phyloP scores from a whole-genome alignment of 768 basidiomycete species.

The Phlebiopsis gigantea region DNA sequence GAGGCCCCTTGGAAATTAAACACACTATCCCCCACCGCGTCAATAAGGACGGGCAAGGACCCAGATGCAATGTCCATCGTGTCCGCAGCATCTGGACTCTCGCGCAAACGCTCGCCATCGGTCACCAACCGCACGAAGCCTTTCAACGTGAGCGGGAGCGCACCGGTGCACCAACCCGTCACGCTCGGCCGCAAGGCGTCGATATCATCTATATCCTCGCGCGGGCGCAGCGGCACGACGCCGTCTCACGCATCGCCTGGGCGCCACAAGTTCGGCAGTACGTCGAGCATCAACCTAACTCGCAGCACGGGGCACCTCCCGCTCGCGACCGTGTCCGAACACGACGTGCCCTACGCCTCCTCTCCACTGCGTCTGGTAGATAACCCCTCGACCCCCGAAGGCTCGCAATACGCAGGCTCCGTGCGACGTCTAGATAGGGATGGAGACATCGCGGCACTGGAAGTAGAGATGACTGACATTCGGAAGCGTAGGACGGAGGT shows the following conservation, averaged over 20 bases:
- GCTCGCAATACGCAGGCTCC: conserved; percentile 10
- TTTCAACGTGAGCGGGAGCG: conserved; percentile 6
- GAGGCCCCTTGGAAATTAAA: conserved; percentile 5
- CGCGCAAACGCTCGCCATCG: conserved; percentile 20
- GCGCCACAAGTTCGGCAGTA: conserved; percentile 32
- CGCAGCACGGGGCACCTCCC: conserved; percentile 44
- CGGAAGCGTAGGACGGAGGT: conserved; percentile 68
- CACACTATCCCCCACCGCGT: conserved; percentile 4
- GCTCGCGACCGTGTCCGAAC: conserved; percentile 48
- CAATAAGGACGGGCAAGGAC: conserved; percentile 17
- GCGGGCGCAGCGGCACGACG: conserved; percentile 24
- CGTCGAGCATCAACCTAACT: conserved; percentile 44
- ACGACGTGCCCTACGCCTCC: conserved; percentile 25
- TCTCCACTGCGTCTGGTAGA: neutral
- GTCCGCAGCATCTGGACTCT: conserved; percentile 21
- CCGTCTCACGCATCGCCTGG: conserved; percentile 13
- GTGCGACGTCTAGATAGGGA: conserved; percentile 28
- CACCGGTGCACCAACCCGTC: conserved; percentile 17
- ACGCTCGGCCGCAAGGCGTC: conserved; percentile 46
- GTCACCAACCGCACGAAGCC: conserved; percentile 9
- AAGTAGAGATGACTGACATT: conserved; percentile 65
- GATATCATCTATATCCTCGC: conserved; percentile 54
- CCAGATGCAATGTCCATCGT: conserved; percentile 23
- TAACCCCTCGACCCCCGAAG: conserved; percentile 8
- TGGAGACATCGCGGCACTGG: conserved; percentile 32